Conservation (phyloP, 495 filamentous ascomycete genomes). For the Annulohypoxylon moriforme region DNA sequence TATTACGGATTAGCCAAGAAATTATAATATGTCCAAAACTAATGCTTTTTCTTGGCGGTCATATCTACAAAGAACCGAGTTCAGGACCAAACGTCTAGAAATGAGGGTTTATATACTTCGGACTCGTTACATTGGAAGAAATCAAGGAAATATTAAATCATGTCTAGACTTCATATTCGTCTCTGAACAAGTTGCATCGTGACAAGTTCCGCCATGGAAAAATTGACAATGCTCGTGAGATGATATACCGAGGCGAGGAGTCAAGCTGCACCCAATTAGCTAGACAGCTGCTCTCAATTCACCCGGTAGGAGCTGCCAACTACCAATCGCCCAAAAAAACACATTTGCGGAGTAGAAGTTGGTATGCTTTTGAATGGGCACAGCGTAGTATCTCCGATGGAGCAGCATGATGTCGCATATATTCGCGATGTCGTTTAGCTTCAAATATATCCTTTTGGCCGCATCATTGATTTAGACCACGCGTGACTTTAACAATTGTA, state of each 20-base stretch:
- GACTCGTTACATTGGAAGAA: neutral
- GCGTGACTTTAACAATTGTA: too few relatives aligned
- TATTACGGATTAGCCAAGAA: neutral
- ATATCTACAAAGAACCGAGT: neutral
- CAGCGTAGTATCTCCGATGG: neutral
- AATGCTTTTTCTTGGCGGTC: neutral
- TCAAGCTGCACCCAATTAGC: slow-evolving; percentile 22
- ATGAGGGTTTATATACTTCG: neutral
- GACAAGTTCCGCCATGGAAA: slow-evolving; percentile 12
- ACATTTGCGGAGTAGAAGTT: slow-evolving; percentile 3
- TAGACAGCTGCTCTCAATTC: slow-evolving; percentile 16
- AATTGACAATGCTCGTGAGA: slow-evolving; percentile 26
- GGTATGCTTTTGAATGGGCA: neutral
- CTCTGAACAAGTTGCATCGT: slow-evolving; percentile 11
- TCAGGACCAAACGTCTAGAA: neutral
- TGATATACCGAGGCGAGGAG: slow-evolving; percentile 31
- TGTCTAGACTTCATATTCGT: slow-evolving; percentile 7
- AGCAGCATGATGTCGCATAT: neutral
- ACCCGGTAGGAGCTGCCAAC: slow-evolving; percentile 25
- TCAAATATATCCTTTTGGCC: neutral
- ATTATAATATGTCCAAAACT: neutral
- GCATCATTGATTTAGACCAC: neutral
- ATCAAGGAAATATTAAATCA: neutral
- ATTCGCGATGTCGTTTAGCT: neutral
- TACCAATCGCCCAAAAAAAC: slow-evolving; percentile 4